phyloP scores from a whole-genome alignment of 805 yeast genomes.

The Helenozyma rhizophorensis region DNA sequence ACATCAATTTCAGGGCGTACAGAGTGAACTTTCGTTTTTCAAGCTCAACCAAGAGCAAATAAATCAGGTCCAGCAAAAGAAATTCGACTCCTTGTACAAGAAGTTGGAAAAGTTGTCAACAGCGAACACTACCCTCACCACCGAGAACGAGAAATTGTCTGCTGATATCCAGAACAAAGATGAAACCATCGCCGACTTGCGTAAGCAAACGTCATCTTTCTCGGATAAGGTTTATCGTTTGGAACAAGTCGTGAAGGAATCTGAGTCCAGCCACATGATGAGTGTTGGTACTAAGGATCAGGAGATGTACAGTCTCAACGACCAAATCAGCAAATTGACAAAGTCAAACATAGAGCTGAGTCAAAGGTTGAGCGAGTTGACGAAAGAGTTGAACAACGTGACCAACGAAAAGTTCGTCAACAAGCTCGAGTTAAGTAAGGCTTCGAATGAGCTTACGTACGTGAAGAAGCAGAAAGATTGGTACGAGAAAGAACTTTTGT shows the following conservation, averaged over 20 bases:
- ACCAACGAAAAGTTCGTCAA: slow-evolving; percentile 32
- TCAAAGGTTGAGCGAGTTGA: slow-evolving; percentile 29
- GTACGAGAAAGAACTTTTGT: slow-evolving; percentile 36
- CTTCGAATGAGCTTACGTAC: slow-evolving; percentile 30
- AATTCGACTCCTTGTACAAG: slow-evolving; percentile 17
- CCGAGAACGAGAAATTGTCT: slow-evolving; percentile 14
- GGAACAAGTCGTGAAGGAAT: slow-evolving; percentile 11
- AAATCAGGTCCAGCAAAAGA: slow-evolving; percentile 22
- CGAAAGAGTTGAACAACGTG: slow-evolving; percentile 33
- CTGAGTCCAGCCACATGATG: slow-evolving; percentile 2
- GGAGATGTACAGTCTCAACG: slow-evolving; percentile 25
- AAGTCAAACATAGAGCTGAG: slow-evolving; percentile 33
- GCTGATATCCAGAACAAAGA: slow-evolving; percentile 9
- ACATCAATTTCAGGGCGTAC: slow-evolving; percentile 23
- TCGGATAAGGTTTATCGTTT: slow-evolving; percentile 14
- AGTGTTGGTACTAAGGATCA: slow-evolving; percentile 15
- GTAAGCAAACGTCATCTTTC: slow-evolving; percentile 12
- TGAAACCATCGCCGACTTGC: slow-evolving; percentile 11
- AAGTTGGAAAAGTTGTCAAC: slow-evolving; percentile 17
- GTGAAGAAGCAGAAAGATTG: slow-evolving; percentile 33
- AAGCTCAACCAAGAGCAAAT: slow-evolving; percentile 34
- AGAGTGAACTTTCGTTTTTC: slow-evolving; percentile 27
- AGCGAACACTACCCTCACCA: slow-evolving; percentile 18
- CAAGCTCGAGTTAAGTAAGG: slow-evolving; percentile 32
- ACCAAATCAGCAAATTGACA: slow-evolving; percentile 25